phyloP scores from a whole-genome alignment of 352 stramenopile species.

The Phytopythium delawarense region DNA sequence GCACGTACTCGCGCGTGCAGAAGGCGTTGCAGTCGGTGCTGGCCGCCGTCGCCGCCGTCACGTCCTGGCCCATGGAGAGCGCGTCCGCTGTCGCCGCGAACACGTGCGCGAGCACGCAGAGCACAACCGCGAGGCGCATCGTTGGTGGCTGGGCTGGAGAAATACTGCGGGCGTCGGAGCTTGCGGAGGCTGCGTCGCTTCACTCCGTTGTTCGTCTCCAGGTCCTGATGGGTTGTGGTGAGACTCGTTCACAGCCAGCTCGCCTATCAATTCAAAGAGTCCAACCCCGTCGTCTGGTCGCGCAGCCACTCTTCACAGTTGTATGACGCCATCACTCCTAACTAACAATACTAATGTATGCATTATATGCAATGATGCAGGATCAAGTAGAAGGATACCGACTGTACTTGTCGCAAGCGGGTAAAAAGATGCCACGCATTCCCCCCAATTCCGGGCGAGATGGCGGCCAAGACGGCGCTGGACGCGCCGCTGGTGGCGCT shows the following conservation, averaged over 20 bases:
- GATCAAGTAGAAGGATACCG: not conserved
- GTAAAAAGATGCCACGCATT: not conserved
- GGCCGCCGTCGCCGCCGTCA: not conserved
- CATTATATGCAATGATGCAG: not conserved
- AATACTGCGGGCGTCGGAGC: not conserved
- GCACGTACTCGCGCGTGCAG: constrained; percentile 12
- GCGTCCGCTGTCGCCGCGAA: not conserved
- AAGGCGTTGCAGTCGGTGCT: constrained; percentile 1
- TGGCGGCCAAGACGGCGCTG: constrained; percentile 6
- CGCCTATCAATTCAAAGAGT: not conserved
- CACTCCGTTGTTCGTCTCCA: not conserved
- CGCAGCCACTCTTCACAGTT: not conserved
- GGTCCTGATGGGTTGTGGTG: not conserved
- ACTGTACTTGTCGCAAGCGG: not conserved
- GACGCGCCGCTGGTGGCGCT: constrained; percentile 45
- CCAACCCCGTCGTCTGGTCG: not conserved
- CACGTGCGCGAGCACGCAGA: not conserved
- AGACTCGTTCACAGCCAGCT: not conserved
- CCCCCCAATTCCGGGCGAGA: not conserved
- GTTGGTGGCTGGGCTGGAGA: not conserved
- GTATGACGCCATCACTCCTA: not conserved
- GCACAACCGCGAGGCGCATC: not conserved
- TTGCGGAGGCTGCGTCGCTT: not conserved
- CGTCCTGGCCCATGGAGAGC: not conserved
- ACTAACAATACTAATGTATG: not conserved